Evolutionary conservation across 306 rosid genomes (phyloP).

Genomic region (Inga laurina): DNA sequence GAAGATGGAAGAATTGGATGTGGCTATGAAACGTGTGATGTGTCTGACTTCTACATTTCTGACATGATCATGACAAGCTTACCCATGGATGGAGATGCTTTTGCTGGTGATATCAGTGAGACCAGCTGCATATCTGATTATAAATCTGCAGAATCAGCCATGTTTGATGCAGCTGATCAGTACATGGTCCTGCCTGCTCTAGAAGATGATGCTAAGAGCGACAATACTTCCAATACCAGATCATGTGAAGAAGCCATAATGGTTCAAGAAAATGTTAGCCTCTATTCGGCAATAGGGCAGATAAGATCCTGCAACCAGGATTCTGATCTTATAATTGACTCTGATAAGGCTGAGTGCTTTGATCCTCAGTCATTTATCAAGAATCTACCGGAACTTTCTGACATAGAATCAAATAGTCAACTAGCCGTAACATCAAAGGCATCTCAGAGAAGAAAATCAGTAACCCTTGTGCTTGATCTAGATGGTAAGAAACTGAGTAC

Average conservation of each 20-base stretch:
- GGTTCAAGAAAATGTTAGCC: conserved; percentile 56
- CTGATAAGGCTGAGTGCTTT: conserved; percentile 73
- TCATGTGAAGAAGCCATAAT: conserved; percentile 53
- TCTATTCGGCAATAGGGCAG: conserved; percentile 77
- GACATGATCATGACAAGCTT: conserved; percentile 90
- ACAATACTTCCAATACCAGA: conserved; percentile 43
- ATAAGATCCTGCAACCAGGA: conserved; percentile 69
- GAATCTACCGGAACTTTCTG: conserved; percentile 85
- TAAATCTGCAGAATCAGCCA: conserved; percentile 54
- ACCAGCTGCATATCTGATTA: conserved; percentile 56
- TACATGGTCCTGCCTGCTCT: conserved; percentile 80
- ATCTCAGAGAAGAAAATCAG: conserved; percentile 58
- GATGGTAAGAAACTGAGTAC: conserved; percentile 73
- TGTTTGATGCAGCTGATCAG: conserved; percentile 71
- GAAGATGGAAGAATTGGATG: conserved; percentile 53
- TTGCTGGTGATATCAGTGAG: conserved; percentile 52
- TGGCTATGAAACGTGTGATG: conserved; percentile 70
- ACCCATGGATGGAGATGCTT: conserved; percentile 59
- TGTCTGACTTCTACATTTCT: conserved; percentile 88
- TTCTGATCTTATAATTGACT: conserved; percentile 53
- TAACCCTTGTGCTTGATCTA: conserved; percentile 92
- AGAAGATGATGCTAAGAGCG: conserved; percentile 66
- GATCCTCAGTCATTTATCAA: conserved; percentile 88
- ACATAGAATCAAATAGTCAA: conserved; percentile 66
- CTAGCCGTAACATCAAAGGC: conserved; percentile 54